Conservation (phyloP, 805 yeast genomes). For the Metschnikowia shivogae region DNA sequence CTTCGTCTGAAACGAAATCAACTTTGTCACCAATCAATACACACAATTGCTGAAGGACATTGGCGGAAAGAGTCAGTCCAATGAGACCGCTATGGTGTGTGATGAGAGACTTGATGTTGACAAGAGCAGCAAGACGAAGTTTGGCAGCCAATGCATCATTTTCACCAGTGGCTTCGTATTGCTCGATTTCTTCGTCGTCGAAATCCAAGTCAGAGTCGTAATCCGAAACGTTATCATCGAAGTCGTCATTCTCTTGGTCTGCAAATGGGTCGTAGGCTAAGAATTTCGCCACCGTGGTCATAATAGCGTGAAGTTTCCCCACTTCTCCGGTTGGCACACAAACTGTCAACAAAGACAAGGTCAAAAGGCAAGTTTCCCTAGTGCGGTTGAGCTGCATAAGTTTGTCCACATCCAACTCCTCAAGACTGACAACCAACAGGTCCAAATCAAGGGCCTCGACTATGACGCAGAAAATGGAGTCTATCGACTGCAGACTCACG, state of each 20-base stretch:
- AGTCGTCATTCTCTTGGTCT: constrained; percentile 13
- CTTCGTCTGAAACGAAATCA: constrained; percentile 48
- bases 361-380: constrained; percentile 49
- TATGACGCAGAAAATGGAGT: constrained; percentile 5
- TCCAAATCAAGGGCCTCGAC: constrained; percentile 6
- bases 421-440: constrained; percentile 15
- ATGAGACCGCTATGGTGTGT: constrained; percentile 33
- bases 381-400: constrained; percentile 42
- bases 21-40: constrained; percentile 39
- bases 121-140: constrained; percentile 50
- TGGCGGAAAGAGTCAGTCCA: constrained; percentile 27
- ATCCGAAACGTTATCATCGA: constrained; percentile 23
- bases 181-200: constrained; percentile 41
- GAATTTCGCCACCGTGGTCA: constrained; percentile 21
- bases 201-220: constrained; percentile 21
- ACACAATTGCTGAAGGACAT: constrained; percentile 29
- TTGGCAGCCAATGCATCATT: constrained; percentile 54
- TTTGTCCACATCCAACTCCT: constrained; percentile 42
- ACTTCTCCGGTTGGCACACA: constrained; percentile 13
- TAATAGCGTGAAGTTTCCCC: constrained; percentile 10
- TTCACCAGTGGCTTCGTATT: constrained; percentile 35
- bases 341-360: constrained; percentile 32
- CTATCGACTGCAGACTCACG: constrained; percentile 4
- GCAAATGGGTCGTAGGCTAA: constrained; percentile 31
- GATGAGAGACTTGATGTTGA: constrained; percentile 38